Evolutionary conservation across 164 flowering plant species (phyloP).

Genomic region (Stephania cephalantha): DNA sequence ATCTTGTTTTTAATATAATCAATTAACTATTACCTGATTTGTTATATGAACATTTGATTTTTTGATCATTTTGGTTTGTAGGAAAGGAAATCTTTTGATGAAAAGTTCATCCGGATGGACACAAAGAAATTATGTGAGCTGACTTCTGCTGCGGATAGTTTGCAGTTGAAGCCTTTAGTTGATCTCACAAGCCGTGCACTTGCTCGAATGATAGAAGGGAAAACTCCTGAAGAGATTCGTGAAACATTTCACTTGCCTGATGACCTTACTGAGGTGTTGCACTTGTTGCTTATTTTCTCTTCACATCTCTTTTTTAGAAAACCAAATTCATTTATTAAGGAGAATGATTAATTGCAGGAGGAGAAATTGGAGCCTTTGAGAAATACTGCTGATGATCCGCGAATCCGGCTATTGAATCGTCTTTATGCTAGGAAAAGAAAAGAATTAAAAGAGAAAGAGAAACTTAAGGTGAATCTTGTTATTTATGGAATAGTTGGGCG

Average conservation of each 20-base stretch:
- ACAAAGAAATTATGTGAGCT: conserved; percentile 75
- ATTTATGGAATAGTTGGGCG: not conserved
- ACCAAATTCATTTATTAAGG: conserved; percentile 4
- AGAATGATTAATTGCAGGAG: conserved; percentile 46
- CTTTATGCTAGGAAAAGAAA: conserved; percentile 88
- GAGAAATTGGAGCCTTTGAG: conserved; percentile 88
- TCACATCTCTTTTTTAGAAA: not conserved
- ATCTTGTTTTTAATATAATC: not conserved
- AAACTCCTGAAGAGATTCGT: conserved; percentile 87
- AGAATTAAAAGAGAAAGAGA: conserved; percentile 74
- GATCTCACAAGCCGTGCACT: conserved; percentile 89
- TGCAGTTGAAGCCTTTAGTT: conserved; percentile 80
- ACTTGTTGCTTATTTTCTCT: not conserved
- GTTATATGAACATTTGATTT: not conserved
- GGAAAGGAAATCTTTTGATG: conserved; percentile 88
- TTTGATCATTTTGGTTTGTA: conserved; percentile 19
- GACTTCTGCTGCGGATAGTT: conserved; percentile 90
- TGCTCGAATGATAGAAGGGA: conserved; percentile 93
- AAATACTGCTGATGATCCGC: conserved; percentile 84
- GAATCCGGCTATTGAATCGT: conserved; percentile 79
- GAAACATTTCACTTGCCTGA: conserved; percentile 88
- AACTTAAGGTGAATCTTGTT: conserved; percentile 46
- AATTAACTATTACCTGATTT: not conserved
- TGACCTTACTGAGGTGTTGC: conserved; percentile 89
- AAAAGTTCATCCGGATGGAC: conserved; percentile 71